Percentiles rank a stretch among this genome's conserved stretches.
Conservation (phyloP, 2,329 filamentous ascomycete species). For the Colletotrichum siamense region DNA sequence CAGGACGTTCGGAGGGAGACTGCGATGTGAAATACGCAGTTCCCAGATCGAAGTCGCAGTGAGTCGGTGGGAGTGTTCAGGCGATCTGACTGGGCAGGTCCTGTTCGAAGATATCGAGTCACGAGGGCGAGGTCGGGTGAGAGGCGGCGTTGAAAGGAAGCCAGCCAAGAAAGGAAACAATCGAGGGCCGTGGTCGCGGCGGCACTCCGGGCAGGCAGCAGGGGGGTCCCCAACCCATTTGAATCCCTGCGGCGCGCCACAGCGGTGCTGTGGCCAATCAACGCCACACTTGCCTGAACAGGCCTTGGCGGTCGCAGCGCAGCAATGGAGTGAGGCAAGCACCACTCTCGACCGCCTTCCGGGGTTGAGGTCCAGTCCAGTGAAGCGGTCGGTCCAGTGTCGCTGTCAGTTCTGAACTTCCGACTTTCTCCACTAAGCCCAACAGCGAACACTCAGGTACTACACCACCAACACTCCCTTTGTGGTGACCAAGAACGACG, state of each 20-base stretch:
- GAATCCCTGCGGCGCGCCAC: slow-evolving; percentile 7
- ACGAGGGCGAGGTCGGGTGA: slow-evolving; percentile 20
- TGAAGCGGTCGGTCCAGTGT: neutral
- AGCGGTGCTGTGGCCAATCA: neutral
- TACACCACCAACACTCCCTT: neutral
- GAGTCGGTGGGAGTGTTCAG: neutral
- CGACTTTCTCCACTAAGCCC: neutral
- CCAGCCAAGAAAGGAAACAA: slow-evolving; percentile 12
- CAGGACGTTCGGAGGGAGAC: neutral
- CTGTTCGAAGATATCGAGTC: slow-evolving; percentile 12
- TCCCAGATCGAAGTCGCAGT: neutral
- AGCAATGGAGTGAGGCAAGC: neutral
- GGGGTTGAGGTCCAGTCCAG: neutral
- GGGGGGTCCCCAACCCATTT: neutral
- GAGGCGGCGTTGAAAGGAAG: neutral
- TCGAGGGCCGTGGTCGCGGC: slow-evolving; percentile 5
- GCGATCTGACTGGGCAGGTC: neutral
- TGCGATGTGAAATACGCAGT: slow-evolving; percentile 1
- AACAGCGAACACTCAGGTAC: neutral
- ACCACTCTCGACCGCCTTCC: neutral
- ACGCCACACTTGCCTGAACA: neutral
- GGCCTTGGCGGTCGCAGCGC: neutral
- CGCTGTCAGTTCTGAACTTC: neutral
- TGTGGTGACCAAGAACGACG: neutral
- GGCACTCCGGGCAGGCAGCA: slow-evolving; percentile 15